These are phyloP conservation scores for Berberis vulgaris DNA, from an alignment of 164 flowering plant genomes.

Conservation along the genomic window DNA sequence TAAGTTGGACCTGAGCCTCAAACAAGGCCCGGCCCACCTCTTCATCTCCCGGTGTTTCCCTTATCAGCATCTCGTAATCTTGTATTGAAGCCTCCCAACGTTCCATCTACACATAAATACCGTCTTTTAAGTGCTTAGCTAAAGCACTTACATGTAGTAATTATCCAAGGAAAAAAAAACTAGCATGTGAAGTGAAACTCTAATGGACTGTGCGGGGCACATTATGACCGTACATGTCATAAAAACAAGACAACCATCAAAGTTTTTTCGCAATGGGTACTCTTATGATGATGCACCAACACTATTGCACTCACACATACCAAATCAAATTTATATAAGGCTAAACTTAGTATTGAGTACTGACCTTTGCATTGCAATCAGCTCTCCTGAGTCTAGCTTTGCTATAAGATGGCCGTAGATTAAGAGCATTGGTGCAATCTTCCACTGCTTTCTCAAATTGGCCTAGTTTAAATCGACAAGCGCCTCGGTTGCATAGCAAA, in stretches of 20 bases:
- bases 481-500: constrained; percentile 74
- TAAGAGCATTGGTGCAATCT: constrained; percentile 63
- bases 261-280: too few relatives aligned
- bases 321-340: not conserved
- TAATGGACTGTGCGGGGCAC: too few relatives aligned
- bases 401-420: constrained; percentile 48
- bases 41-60: constrained; percentile 58
- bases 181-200: too few relatives aligned
- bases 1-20: constrained; percentile 50
- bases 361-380: constrained; percentile 68
- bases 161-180: too few relatives aligned
- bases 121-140: not conserved
- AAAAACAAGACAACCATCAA: too few relatives aligned
- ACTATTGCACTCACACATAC: too few relatives aligned
- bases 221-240: too few relatives aligned
- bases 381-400: constrained; percentile 80
- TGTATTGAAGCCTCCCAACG: constrained; percentile 70
- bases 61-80: constrained; percentile 66
- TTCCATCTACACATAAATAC: constrained; percentile 37
- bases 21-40: constrained; percentile 47
- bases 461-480: constrained; percentile 61
- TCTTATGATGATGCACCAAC: not conserved
- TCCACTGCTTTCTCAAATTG: constrained; percentile 76
- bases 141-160: too few relatives aligned
- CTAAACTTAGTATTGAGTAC: not conserved